Evolutionary conservation across 129 eudicot species (phyloP), one percentile per base, ranked within the genome.

Genomic region (Heracleum sosnowskyi): DNA sequence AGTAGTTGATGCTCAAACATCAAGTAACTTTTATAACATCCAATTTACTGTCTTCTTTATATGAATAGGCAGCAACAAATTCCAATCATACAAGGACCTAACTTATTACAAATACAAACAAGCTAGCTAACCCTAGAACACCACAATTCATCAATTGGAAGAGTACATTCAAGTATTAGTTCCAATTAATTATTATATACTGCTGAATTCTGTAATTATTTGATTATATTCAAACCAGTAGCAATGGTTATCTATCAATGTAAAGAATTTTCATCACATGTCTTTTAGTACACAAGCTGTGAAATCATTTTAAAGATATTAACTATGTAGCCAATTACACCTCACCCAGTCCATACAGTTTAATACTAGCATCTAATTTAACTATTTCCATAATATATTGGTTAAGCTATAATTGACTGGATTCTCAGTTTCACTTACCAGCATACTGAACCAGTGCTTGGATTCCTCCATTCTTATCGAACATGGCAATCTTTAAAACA

Each of bases 371-470:
- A 4, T 44, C 18, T 20, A 41, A 78, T 78, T 66, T 1, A 11
- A 7, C 26, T 40, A 69, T 41, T 68, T 20, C 33, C 20, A 34
- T 75, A 76, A 47, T 33, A 76, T 57, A 57, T n/a, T 24, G 26
- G 34, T 8, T 8, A 28, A n/a, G 10, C 13, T 60, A 60, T 26
- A 60, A 26, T 26, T 7, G 15, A 62, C 72, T 31, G 39, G 10
- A 66, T 66, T 31, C 24, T 29, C 39, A 33, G 70, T 26, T 73
- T 42, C 76, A 60, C 85, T 82, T 84, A 94, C 98, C 98, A 73
- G 97, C 91, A 80, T 91, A 95, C 84, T 95, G 98, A 57, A 95
- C 85, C 88, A 95, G 78, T 75, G 97, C 98, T 87, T 95, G 98
- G 63, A 95, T 83, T 75, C 98, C 98, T 29, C 97, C 97, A 84